Conservation (phyloP, 2,329 filamentous ascomycete species). For the Hypoxylon sp. region DNA sequence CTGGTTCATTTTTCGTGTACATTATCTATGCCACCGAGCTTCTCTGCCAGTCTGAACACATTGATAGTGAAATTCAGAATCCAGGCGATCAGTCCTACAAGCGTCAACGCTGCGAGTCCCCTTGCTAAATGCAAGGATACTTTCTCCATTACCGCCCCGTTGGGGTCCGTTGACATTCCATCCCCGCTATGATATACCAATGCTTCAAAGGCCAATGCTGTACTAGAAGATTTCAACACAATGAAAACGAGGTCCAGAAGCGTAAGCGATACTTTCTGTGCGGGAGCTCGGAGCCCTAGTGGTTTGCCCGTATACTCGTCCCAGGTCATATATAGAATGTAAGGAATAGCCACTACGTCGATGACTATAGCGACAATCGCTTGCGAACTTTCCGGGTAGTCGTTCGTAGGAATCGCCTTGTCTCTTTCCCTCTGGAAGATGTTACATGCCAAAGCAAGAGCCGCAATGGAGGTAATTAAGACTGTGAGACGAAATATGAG, state of each 20-base stretch:
- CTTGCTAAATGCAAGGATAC: constrained; percentile 70
- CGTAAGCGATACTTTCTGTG: constrained; percentile 89
- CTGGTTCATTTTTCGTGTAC: constrained; percentile 56
- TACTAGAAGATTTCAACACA: constrained; percentile 95
- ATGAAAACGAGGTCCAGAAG: constrained; percentile 96
- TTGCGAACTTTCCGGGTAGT: constrained; percentile 75
- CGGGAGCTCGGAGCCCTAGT: constrained; percentile 85
- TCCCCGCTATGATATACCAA: constrained; percentile 71
- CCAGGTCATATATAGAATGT: constrained; percentile 93
- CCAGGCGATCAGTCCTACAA: constrained; percentile 91
- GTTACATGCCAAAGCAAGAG: constrained; percentile 81
- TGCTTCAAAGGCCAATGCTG: constrained; percentile 89
- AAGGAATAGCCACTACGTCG: constrained; percentile 89
- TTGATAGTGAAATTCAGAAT: constrained; percentile 90
- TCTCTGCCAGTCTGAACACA: constrained; percentile 78
- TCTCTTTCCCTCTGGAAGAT: constrained; percentile 75
- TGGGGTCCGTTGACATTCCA: constrained; percentile 54
- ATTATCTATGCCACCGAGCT: constrained; percentile 69
- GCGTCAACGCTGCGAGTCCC: constrained; percentile 82
- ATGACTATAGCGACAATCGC: constrained; percentile 91
- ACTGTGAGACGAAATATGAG: constrained; percentile 86
- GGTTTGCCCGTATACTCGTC: constrained; percentile 98
- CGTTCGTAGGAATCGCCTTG: constrained; percentile 54
- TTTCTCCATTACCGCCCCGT: constrained; percentile 66
- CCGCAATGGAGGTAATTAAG: constrained; percentile 84